Base-by-base conservation (phyloP, 2,329 filamentous ascomycete genomes). In the Cladosporium velox region DNA sequence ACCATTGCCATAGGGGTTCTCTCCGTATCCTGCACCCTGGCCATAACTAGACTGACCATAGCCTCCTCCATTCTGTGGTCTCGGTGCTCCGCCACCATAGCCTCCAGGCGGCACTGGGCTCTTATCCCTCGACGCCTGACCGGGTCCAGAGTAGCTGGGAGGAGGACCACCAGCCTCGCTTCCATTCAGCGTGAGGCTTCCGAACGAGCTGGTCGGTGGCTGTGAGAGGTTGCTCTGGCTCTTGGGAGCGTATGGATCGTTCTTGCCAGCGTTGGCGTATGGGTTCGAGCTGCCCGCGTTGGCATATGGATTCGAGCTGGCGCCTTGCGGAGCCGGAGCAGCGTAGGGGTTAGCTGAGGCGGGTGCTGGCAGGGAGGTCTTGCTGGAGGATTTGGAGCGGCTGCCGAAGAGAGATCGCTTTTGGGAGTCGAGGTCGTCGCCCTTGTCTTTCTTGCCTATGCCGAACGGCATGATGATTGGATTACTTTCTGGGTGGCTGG, bases 381-480 rank as follows among this genome's bases (percentile, higher is more conserved):
- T 86, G 52, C 52, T 32, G 70, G 75, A 74, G 26, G 80, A 81
- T 75, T 86, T 87, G 60, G 81, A 83, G 69, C 83, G 79, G 70
- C 80, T 80, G 69, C 86, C 85, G 71, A 89, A 88, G 35, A 89
- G 83, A n/a, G 85, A 84, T 65, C 79, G 80, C 75, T 86, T 84
- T 75, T 80, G 82, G 47, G 78, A 77, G 66, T 85, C 79, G 58
- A 84, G 83, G 69, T 85, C 85, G 67, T 81, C 81, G 68, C 80
- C 82, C 75, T 87, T 88, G 65, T 78, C 76, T 70, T 77, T 75
- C 75, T 85, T 86, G 68, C 80, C 77, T 71, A 86, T 80, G 47
- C 81, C 80, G 73, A 82, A 80, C 12, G 71, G 72, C 72, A 76
- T 77, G 64, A 10, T 72, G 34, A 14, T 11, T 24, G 24, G 49